These are phyloP conservation scores for Ustilago bromivora DNA, from an alignment of 1,284 basidiomycete genomes.

Conservation along the genomic window DNA sequence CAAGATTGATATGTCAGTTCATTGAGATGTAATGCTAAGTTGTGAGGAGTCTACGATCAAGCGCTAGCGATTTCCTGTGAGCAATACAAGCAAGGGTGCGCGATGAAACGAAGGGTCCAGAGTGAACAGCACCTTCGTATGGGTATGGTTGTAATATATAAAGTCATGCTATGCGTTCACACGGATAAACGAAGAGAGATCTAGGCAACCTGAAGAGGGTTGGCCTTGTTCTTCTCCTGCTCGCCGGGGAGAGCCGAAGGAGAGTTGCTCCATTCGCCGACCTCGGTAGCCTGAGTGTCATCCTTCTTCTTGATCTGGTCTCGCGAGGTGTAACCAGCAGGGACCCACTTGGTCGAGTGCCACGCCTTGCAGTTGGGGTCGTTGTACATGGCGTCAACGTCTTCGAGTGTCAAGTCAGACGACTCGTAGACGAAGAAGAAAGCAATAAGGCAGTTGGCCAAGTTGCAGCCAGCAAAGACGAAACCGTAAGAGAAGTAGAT, in stretches of 20 bases:
- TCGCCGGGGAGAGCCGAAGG: constrained; percentile 51
- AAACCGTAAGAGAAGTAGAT: constrained; percentile 78
- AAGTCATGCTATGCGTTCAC: neutral
- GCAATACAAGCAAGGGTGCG: neutral
- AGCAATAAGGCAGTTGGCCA: constrained; percentile 76
- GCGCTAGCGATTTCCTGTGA: neutral
- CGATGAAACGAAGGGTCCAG: neutral
- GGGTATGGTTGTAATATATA: neutral
- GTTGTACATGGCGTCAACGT: constrained; percentile 81
- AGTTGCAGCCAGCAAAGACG: constrained; percentile 76
- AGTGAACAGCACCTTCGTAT: neutral
- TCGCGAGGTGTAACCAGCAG: constrained; percentile 60
- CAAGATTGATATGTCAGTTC: neutral
- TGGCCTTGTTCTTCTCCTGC: constrained; percentile 57
- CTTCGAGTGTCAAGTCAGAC: constrained; percentile 78
- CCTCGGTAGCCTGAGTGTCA: constrained; percentile 38
- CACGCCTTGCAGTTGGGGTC: constrained; percentile 78
- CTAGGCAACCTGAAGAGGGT: constrained; percentile 47
- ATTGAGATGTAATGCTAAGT: neutral
- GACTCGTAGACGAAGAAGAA: constrained; percentile 84
- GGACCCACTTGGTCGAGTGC: constrained; percentile 74
- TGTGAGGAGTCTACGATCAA: neutral
- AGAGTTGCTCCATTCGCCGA: constrained; percentile 53
- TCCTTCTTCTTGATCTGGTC: constrained; percentile 59
- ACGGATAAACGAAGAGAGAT: neutral